These are phyloP conservation scores for Globomyces sp. DNA, from an alignment of 371 early-diverging fungal species.

Conservation along the genomic window DNA sequence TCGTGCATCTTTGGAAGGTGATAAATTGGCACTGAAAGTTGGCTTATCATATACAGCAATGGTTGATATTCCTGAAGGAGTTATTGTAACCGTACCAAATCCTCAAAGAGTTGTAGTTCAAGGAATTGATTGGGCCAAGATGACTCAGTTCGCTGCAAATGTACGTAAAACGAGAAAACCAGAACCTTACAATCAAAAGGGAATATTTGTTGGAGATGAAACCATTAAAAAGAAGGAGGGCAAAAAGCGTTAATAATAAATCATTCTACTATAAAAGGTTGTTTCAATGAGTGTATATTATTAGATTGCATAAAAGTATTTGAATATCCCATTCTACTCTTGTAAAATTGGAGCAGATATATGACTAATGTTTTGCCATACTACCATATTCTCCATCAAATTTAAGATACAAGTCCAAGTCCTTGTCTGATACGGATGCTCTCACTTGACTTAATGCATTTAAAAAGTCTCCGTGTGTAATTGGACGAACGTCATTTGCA, in stretches of 20 bases:
- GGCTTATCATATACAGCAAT: constrained; percentile 87
- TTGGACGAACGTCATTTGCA: constrained; percentile 69
- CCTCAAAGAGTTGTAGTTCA: constrained; percentile 83
- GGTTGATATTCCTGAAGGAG: constrained; percentile 76
- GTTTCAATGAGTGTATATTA: too few relatives aligned
- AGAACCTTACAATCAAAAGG: constrained; percentile 98
- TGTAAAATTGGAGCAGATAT: too few relatives aligned
- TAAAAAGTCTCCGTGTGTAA: constrained; percentile 69
- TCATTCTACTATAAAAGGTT: background rate
- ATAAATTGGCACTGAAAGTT: constrained; percentile 71
- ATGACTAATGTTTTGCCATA: background rate
- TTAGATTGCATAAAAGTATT: too few relatives aligned
- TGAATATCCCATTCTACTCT: too few relatives aligned
- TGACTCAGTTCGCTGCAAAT: constrained; percentile 90
- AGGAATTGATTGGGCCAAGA: constrained; percentile 72
- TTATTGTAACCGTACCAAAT: constrained; percentile 74
- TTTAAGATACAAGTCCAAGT: constrained; percentile 70
- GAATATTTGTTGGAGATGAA: constrained; percentile 96
- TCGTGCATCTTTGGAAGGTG: constrained; percentile 78
- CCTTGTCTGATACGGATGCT: constrained; percentile 79
- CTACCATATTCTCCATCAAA: constrained; percentile 53
- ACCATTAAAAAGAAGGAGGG: constrained; percentile 95
- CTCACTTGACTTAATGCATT: constrained; percentile 78
- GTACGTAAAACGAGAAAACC: constrained; percentile 89
- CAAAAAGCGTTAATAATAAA: constrained; percentile 18